A percentile compares a stretch with the other conserved stretches of the same genome.
These are phyloP conservation scores for Aegle marmelos DNA, from an alignment of 345 rosid genomes.

Conservation along the genomic window DNA sequence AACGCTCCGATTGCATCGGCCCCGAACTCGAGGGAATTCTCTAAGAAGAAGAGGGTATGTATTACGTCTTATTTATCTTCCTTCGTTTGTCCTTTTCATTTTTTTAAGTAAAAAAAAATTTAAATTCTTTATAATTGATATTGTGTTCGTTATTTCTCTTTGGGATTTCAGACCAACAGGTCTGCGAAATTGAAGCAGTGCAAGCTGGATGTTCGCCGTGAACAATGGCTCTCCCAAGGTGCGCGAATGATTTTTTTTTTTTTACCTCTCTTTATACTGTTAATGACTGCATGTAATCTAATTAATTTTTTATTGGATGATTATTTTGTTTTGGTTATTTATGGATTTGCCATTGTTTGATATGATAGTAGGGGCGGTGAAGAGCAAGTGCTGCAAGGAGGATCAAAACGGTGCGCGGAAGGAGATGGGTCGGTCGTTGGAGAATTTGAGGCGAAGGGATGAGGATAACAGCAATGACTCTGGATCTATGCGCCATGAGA, in stretches of 20 bases:
- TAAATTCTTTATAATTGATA: neutral
- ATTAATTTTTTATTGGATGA: neutral
- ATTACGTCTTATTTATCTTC: slow-evolving; percentile 5
- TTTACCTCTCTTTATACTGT: neutral
- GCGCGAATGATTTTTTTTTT: slow-evolving; percentile 6
- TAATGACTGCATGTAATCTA: neutral
- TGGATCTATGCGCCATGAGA: slow-evolving; percentile 47
- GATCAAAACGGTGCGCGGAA: slow-evolving; percentile 30
- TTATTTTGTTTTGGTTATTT: neutral
- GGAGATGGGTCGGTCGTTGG: slow-evolving; percentile 34
- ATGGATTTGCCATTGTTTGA: slow-evolving; percentile 14
- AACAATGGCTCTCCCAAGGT: slow-evolving; percentile 99
- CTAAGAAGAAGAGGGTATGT: slow-evolving; percentile 76
- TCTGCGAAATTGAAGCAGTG: slow-evolving; percentile 91
- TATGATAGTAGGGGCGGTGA: slow-evolving; percentile 40
- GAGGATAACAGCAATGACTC: slow-evolving; percentile 30
- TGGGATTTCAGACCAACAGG: slow-evolving; percentile 62
- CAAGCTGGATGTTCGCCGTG: slow-evolving; percentile 92
- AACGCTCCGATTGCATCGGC: slow-evolving; percentile 47
- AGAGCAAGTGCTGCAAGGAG: slow-evolving; percentile 53
- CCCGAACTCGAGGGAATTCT: slow-evolving; percentile 53
- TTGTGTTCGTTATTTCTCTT: slow-evolving; percentile 6
- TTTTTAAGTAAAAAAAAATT: neutral
- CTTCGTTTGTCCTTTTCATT: neutral
- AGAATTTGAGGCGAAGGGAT: slow-evolving; percentile 36